phyloP scores from a whole-genome alignment of 805 yeast genomes.

The Hyphopichia homilentoma region DNA sequence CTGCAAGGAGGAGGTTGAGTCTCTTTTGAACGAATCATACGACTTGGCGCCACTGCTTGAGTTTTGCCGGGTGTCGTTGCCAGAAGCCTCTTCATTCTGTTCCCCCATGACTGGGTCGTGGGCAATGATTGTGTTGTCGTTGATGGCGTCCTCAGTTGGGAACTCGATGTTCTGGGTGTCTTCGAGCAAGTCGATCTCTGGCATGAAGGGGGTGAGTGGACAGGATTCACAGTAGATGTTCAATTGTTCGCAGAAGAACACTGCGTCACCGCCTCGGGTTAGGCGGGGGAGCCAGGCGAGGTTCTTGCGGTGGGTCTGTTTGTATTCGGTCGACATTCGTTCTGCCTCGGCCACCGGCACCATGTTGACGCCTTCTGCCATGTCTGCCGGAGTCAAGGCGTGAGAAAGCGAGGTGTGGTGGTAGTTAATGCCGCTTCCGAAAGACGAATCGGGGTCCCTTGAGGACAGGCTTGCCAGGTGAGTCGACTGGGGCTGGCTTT shows the following conservation, averaged over 20 bases:
- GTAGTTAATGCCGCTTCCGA: slow-evolving; percentile 1
- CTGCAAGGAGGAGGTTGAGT: slow-evolving; percentile 29
- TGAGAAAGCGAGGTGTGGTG: slow-evolving; percentile 11
- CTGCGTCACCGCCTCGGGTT: slow-evolving; percentile 50
- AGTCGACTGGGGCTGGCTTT: neutral
- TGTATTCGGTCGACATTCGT: slow-evolving; percentile 18
- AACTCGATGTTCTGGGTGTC: slow-evolving; percentile 1
- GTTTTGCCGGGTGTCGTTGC: neutral
- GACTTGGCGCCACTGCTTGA: slow-evolving; percentile 6
- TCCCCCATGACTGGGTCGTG: neutral
- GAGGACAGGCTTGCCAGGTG: slow-evolving; percentile 3
- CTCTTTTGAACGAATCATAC: slow-evolving; percentile 33
- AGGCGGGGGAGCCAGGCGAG: slow-evolving; percentile 58
- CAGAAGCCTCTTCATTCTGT: neutral
- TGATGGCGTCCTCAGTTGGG: slow-evolving; percentile 1
- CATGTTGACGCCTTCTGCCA: slow-evolving; percentile 10
- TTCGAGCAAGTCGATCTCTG: slow-evolving; percentile 6
- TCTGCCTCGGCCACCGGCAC: slow-evolving; percentile 27
- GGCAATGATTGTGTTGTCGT: neutral
- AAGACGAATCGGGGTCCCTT: no score
- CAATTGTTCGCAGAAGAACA: slow-evolving; percentile 59
- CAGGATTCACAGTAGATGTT: slow-evolving; percentile 55
- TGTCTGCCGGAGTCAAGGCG: slow-evolving; percentile 8
- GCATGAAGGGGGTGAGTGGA: slow-evolving; percentile 43
- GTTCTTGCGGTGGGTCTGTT: slow-evolving; percentile 12